Evolutionary conservation across 352 stramenopile species (phyloP).

Genomic region (Globisporangium ultimum): DNA sequence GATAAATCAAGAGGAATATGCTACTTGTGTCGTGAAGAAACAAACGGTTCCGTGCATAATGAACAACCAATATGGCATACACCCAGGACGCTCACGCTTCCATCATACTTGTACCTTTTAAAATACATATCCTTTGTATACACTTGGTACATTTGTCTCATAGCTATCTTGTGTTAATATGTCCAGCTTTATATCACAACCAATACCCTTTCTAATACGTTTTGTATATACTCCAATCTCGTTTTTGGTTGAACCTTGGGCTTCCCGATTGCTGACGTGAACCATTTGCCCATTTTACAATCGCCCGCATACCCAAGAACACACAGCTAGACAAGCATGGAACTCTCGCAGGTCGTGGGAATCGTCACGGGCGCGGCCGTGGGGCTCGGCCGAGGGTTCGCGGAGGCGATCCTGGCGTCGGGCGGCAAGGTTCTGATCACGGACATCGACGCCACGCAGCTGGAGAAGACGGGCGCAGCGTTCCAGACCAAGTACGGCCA

Average conservation of each 20-base stretch:
- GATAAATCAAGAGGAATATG: too few species aligned
- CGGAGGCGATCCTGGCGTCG: constrained; percentile 45
- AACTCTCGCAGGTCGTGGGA: constrained; percentile 51
- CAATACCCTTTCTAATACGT: neutral
- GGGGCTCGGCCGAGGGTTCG: constrained; percentile 68
- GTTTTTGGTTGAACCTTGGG: neutral
- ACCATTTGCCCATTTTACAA: constrained; percentile 1
- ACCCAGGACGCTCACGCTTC: too few species aligned
- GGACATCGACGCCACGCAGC: constrained; percentile 60
- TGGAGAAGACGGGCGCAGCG: constrained; percentile 53
- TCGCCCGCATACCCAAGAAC: neutral
- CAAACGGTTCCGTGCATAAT: too few species aligned
- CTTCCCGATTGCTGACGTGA: neutral
- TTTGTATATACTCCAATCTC: neutral
- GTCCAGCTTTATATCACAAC: neutral
- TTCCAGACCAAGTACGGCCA: constrained; percentile 49
- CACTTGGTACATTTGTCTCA: too few species aligned
- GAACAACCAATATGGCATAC: too few species aligned
- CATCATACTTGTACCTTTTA: too few species aligned
- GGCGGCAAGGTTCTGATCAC: constrained; percentile 73
- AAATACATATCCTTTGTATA: too few species aligned
- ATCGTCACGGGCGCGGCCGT: constrained; percentile 70
- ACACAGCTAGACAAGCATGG: constrained; percentile 29
- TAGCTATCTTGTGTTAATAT: neutral
- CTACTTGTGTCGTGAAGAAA: too few species aligned